A percentile compares a stretch with the other conserved stretches of the same genome.
phyloP scores from a whole-genome alignment of 331 rosid species.

The Dryas integrifolia region DNA sequence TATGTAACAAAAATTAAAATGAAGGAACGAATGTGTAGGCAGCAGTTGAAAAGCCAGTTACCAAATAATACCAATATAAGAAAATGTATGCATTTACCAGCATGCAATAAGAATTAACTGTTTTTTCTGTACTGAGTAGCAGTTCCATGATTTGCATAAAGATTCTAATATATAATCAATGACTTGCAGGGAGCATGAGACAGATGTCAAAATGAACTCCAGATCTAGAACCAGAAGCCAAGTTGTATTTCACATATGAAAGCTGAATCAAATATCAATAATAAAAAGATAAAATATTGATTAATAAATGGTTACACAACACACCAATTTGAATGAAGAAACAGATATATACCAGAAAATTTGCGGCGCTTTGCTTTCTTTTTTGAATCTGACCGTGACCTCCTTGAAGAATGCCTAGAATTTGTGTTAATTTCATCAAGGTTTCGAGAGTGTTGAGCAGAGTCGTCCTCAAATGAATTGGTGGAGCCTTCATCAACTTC shows the following conservation, averaged over 20 bases:
- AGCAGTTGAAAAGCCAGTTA: not conserved
- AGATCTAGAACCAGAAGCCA: not conserved
- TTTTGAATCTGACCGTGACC: slow-evolving; percentile 48
- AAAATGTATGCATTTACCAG: not conserved
- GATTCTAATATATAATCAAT: not conserved
- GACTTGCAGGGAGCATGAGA: not conserved
- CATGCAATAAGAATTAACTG: not conserved
- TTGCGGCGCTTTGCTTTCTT: slow-evolving; percentile 65
- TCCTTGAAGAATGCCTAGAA: slow-evolving; percentile 51
- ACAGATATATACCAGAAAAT: slow-evolving; percentile 52
- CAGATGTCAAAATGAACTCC: not conserved
- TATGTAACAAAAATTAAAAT: not conserved
- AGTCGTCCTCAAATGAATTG: slow-evolving; percentile 30
- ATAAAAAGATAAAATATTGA: not conserved
- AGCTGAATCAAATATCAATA: not conserved
- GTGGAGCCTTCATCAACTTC: slow-evolving; percentile 34
- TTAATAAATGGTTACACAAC: not conserved
- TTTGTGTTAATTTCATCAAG: slow-evolving; percentile 34
- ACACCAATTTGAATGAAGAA: slow-evolving; percentile 11
- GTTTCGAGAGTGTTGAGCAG: slow-evolving; percentile 31
- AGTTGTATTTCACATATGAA: not conserved
- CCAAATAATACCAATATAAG: slow-evolving; percentile 6
- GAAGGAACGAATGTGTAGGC: not conserved
- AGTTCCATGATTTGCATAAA: not conserved
- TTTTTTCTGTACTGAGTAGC: not conserved